These are phyloP conservation scores for Naganishia friedmannii DNA, from an alignment of 768 basidiomycete genomes.

Conservation along the genomic window DNA sequence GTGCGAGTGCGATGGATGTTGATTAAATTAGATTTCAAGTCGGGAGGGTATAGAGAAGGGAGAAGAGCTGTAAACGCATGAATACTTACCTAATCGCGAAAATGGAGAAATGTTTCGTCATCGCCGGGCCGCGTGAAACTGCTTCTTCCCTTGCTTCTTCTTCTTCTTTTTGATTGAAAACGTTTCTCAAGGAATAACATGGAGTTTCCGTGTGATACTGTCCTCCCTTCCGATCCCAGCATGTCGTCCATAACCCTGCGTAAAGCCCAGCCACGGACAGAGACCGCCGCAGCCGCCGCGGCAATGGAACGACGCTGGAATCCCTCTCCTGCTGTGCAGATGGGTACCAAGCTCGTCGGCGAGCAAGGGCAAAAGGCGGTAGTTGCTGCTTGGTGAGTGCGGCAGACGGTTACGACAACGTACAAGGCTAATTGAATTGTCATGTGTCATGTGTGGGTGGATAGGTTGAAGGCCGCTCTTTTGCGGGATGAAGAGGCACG, in stretches of 20 bases:
- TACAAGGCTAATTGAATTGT: background rate
- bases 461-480: slow-evolving; percentile 5
- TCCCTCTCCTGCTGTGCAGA: background rate
- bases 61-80: no score
- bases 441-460: background rate
- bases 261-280: slow-evolving; percentile 2
- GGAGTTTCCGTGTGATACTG: no score
- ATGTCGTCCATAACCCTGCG: background rate
- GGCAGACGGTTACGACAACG: no score
- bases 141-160: background rate
- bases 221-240: background rate
- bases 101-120: background rate
- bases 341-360: background rate
- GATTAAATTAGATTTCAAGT: background rate
- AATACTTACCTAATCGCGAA: background rate
- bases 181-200: no score
- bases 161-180: no score
- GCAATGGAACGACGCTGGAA: background rate
- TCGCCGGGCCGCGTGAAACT: background rate
- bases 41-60: background rate
- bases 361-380: slow-evolving; percentile 18
- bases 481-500: background rate
- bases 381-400: slow-evolving; percentile 7
- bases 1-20: background rate
- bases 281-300: background rate